phyloP scores from a whole-genome alignment of 176 grass and related monocot species.

The Miscanthus lutarioriparius region DNA sequence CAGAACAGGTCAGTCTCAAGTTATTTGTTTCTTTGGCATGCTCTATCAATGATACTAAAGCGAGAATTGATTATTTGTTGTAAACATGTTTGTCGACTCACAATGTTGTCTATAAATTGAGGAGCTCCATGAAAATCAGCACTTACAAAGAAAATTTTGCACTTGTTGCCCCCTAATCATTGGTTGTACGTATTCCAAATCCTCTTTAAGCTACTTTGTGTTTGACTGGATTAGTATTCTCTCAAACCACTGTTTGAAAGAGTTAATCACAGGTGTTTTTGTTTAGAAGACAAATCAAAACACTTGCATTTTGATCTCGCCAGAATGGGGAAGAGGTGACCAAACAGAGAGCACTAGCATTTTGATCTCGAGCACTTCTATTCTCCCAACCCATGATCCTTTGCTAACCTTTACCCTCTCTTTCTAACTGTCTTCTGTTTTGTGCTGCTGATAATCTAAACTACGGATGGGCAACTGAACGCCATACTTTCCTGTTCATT shows the following conservation, averaged over 20 bases:
- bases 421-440: neutral
- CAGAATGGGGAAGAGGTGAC: too few relatives aligned
- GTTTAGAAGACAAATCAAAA: neutral
- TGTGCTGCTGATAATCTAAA: slow-evolving; percentile 8
- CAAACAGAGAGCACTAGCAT: too few relatives aligned
- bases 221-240: slow-evolving; percentile 22
- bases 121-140: neutral
- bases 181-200: neutral
- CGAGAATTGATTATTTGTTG: neutral
- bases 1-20: slow-evolving; percentile 68
- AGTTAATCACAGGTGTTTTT: neutral
- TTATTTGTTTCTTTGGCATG: slow-evolving; percentile 24
- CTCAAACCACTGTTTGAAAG: neutral
- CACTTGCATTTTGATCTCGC: slow-evolving; percentile 11
- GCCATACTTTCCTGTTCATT: neutral
- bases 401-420: neutral
- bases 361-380: slow-evolving; percentile 5
- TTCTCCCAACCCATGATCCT: neutral
- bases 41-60: neutral
- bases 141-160: neutral
- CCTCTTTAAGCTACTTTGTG: neutral
- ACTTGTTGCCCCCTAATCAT: neutral
- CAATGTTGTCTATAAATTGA: neutral
- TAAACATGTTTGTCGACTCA: neutral
- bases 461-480: neutral